A percentile compares a stretch with the other conserved stretches of the same genome.
Conservation (phyloP, 164 flowering plant genomes). For the Berberis vulgaris region DNA sequence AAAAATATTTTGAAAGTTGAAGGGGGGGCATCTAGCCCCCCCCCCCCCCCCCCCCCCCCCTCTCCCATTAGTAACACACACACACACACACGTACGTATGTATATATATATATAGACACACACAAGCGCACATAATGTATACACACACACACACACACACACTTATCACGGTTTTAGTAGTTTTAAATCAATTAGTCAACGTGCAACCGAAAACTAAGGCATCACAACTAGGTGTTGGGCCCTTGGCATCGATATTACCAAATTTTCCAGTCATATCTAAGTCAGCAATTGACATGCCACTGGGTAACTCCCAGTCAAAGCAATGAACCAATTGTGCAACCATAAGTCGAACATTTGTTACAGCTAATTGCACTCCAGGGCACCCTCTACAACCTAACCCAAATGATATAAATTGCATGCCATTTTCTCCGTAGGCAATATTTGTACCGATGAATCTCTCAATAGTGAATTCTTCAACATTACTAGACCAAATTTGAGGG, state of each 20-base stretch:
- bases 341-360: not conserved
- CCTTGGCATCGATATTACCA: conserved; percentile 1
- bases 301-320: conserved; percentile 7
- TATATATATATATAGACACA: too few species aligned
- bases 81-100: too few species aligned
- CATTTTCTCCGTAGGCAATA: not conserved
- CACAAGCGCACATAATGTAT: too few species aligned
- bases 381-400: conserved; percentile 10
- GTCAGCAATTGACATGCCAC: conserved; percentile 4
- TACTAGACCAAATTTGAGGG: conserved; percentile 9
- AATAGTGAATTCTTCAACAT: conserved; percentile 4
- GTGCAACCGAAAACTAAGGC: not conserved
- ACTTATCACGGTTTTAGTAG: too few species aligned
- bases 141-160: too few species aligned
- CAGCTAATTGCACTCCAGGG: conserved; percentile 4
- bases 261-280: conserved; percentile 13
- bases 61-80: too few species aligned
- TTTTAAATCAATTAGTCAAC: not conserved
- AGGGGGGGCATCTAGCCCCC: too few species aligned
- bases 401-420: conserved; percentile 4
- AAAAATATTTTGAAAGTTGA: too few species aligned
- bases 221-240: conserved; percentile 1
- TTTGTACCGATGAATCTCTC: not conserved
- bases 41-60: too few species aligned
- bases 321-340: conserved; percentile 9